Percentiles rank a stretch among this genome's conserved stretches.
Conservation (phyloP, 1,284 basidiomycete genomes). For the Rhodofomes roseus region DNA sequence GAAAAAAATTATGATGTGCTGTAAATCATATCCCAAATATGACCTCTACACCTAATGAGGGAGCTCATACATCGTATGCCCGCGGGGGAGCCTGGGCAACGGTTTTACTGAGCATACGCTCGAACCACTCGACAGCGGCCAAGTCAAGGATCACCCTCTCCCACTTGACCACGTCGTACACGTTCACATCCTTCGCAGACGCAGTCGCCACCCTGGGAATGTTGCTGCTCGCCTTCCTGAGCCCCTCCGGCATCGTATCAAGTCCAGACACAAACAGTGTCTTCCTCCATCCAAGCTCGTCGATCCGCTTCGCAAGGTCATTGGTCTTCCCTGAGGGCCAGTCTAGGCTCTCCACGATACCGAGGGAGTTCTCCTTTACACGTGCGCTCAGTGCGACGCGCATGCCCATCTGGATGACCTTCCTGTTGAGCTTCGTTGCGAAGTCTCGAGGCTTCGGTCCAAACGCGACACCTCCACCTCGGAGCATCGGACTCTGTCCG, state of each 20-base stretch:
- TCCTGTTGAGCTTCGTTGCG: conserved; percentile 85
- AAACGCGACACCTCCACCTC: conserved; percentile 90
- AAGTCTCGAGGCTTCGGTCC: conserved; percentile 91
- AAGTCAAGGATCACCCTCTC: conserved; percentile 67
- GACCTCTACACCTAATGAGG: not conserved
- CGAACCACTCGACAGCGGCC: conserved; percentile 67
- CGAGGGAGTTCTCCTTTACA: conserved; percentile 70
- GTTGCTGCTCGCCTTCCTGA: conserved; percentile 59
- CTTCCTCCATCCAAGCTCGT: conserved; percentile 58
- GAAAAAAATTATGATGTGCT: not conserved
- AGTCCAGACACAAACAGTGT: conserved; percentile 73
- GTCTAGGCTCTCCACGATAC: conserved; percentile 69
- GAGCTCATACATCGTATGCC: conserved; percentile 10
- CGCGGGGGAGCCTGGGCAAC: conserved; percentile 7
- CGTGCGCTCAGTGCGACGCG: conserved; percentile 83
- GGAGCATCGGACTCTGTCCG: conserved; percentile 83
- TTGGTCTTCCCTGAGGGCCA: conserved; percentile 73
- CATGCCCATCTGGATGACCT: conserved; percentile 92
- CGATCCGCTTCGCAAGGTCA: conserved; percentile 53
- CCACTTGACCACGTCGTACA: conserved; percentile 81
- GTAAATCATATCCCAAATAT: not conserved
- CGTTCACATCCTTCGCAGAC: conserved; percentile 62
- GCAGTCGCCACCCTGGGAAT: conserved; percentile 61
- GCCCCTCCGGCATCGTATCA: conserved; percentile 46
- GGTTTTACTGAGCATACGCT: conserved; percentile 49